A percentile compares a stretch with the other conserved stretches of the same genome.
phyloP scores from a whole-genome alignment of 768 basidiomycete species.

The Boletus pseudopeckii region DNA sequence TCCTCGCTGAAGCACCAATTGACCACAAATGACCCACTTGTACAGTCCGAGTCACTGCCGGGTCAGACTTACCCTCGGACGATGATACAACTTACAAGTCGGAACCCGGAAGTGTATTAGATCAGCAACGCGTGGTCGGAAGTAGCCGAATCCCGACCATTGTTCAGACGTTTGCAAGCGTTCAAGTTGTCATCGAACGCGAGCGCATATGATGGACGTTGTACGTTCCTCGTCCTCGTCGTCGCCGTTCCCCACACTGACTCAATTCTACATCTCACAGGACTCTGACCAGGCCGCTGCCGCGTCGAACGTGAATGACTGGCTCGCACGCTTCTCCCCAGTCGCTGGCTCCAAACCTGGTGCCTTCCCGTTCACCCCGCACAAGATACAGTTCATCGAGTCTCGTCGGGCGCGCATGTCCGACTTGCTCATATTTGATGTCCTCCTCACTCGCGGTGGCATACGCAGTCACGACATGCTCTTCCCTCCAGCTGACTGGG shows the following conservation, averaged over 20 bases:
- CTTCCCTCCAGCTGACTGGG: constrained; percentile 64
- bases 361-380: constrained; percentile 58
- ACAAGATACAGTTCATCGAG: constrained; percentile 55
- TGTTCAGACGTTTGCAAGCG: not conserved
- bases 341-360: constrained; percentile 20
- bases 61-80: no score
- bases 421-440: constrained; percentile 70
- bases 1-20: no score
- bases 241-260: not conserved
- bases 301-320: constrained; percentile 19
- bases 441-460: constrained; percentile 63
- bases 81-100: no score
- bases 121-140: constrained; percentile 11
- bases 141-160: constrained; percentile 9
- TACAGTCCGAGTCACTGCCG: no score
- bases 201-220: constrained; percentile 24
- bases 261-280: constrained; percentile 1
- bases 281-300: constrained; percentile 2
- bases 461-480: constrained; percentile 55
- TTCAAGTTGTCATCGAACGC: not conserved
- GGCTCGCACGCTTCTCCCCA: constrained; percentile 47
- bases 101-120: constrained; percentile 1
- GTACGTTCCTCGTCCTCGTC: constrained; percentile 16
- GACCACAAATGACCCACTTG: no score
- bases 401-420: constrained; percentile 57